phyloP scores from a whole-genome alignment of 2,329 filamentous ascomycete genomes.

The Monosporascus sp. region DNA sequence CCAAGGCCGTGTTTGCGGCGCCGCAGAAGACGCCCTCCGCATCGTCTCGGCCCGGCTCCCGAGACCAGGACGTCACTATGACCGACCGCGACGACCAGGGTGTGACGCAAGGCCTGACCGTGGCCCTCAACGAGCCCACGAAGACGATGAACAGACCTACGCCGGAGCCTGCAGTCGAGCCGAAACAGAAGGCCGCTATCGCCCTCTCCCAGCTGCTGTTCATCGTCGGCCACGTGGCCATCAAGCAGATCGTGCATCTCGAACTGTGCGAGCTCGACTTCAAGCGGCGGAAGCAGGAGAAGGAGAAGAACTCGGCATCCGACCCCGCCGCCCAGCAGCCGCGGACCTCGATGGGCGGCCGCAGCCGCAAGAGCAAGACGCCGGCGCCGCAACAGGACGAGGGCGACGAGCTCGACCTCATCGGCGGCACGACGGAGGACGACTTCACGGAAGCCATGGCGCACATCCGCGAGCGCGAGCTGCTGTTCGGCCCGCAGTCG shows the following conservation, averaged over 20 bases:
- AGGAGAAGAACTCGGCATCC: constrained; percentile 59
- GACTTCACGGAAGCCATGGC: constrained; percentile 86
- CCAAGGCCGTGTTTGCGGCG: constrained; percentile 67
- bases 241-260: constrained; percentile 98
- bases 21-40: constrained; percentile 32
- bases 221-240: constrained; percentile 91
- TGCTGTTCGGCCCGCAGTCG: constrained; percentile 73
- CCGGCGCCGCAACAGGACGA: constrained; percentile 55
- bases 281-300: constrained; percentile 89
- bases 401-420: constrained; percentile 88
- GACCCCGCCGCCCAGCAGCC: constrained; percentile 31
- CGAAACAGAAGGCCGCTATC: constrained; percentile 64
- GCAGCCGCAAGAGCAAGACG: constrained; percentile 27
- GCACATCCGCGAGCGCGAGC: constrained; percentile 77
- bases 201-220: constrained; percentile 88
- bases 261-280: constrained; percentile 98
- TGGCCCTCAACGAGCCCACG: constrained; percentile 25
- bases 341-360: constrained; percentile 21
- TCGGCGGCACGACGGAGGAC: constrained; percentile 92
- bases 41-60: constrained; percentile 42
- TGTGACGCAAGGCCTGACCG: constrained; percentile 28
- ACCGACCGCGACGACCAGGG: constrained; percentile 26
- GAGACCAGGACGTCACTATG: constrained; percentile 36
- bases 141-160: constrained; percentile 22
- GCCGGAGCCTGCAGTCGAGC: constrained; percentile 32